Percentiles rank a stretch among this genome's conserved stretches.
These are phyloP conservation scores for Cyberlindnera bimundalis DNA, from an alignment of 805 yeast genomes.

Conservation along the genomic window DNA sequence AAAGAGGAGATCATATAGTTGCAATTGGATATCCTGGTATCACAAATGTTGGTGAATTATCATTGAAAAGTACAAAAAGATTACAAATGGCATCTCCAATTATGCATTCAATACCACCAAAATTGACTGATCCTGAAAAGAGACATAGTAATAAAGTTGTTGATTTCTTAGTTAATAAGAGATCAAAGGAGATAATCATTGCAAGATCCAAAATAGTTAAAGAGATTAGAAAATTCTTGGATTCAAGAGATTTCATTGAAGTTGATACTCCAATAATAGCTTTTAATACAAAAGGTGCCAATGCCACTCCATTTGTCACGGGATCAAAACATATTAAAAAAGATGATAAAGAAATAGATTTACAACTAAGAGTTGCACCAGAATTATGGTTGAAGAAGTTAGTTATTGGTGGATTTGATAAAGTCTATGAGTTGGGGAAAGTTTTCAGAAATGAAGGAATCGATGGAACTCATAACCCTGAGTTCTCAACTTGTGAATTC, in stretches of 20 bases:
- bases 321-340: conserved; percentile 31
- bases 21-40: conserved; percentile 69
- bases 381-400: conserved; percentile 89
- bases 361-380: conserved; percentile 86
- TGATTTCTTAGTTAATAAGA: conserved; percentile 62
- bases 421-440: conserved; percentile 81
- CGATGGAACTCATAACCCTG: conserved; percentile 92
- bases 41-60: conserved; percentile 76
- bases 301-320: conserved; percentile 84
- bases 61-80: conserved; percentile 55
- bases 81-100: conserved; percentile 62
- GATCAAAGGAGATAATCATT: conserved; percentile 42
- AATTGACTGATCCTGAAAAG: conserved; percentile 49
- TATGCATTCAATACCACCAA: conserved; percentile 66
- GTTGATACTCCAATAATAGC: conserved; percentile 88
- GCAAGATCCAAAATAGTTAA: conserved; percentile 55
- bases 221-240: conserved; percentile 55
- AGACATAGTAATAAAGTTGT: conserved; percentile 67
- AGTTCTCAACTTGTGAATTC: conserved; percentile 86
- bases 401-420: conserved; percentile 80
- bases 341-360: conserved; percentile 25
- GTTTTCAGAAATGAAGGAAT: conserved; percentile 90
- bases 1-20: conserved; percentile 70
- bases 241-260: conserved; percentile 58
- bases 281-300: conserved; percentile 79